Percentiles rank a stretch among this genome's conserved stretches.
phyloP scores from a whole-genome alignment of 192 early-diverging fungal species.

The Podila epigama region DNA sequence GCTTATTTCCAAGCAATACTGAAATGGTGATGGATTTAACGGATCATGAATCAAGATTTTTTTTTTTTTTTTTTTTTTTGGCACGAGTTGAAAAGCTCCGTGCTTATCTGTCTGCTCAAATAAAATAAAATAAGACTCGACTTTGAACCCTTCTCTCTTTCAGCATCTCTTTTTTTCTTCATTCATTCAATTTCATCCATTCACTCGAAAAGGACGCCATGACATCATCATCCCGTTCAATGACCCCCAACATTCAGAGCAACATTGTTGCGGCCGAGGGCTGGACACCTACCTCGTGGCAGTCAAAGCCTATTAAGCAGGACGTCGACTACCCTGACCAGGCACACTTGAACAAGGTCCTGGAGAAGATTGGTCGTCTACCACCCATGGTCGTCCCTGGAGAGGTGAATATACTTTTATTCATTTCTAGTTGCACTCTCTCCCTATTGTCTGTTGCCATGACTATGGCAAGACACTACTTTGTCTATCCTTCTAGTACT shows the following conservation, averaged over 20 bases:
- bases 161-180: background rate
- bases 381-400: constrained; percentile 85
- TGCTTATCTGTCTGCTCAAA: no score
- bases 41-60: background rate
- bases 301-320: constrained; percentile 76
- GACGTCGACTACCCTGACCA: constrained; percentile 86
- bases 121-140: no score
- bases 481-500: background rate
- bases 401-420: constrained; percentile 56
- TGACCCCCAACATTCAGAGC: background rate
- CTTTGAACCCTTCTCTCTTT: no score
- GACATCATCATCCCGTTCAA: background rate
- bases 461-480: no score
- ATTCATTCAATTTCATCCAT: constrained; percentile 1
- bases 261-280: constrained; percentile 1
- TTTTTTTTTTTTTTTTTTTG: background rate
- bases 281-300: constrained; percentile 76
- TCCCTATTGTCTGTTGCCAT: background rate
- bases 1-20: no score
- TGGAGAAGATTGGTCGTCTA: constrained; percentile 74
- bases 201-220: background rate
- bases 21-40: no score
- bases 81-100: no score
- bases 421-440: no score
- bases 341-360: constrained; percentile 68